These are phyloP conservation scores for Lentinula novae-zelandiae DNA, from an alignment of 1,284 basidiomycete genomes.

Conservation along the genomic window DNA sequence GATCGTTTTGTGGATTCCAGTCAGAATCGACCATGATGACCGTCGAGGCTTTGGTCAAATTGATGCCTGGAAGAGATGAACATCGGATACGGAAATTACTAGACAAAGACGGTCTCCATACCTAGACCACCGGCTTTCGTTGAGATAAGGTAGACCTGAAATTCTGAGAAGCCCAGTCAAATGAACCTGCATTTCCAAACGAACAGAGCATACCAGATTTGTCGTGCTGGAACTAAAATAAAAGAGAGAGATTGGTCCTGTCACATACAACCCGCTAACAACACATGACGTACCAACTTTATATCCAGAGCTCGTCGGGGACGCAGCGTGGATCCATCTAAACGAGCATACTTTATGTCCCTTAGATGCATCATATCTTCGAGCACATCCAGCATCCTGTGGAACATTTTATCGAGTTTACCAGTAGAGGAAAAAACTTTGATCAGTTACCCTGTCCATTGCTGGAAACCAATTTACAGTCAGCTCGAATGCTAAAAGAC, in stretches of 20 bases:
- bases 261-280: background rate
- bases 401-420: slow-evolving; percentile 18
- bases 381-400: slow-evolving; percentile 78
- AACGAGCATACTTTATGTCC: slow-evolving; percentile 69
- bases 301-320: slow-evolving; percentile 55
- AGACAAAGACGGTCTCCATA: slow-evolving; percentile 20
- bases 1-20: slow-evolving; percentile 85
- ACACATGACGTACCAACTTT: slow-evolving; percentile 36
- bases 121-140: slow-evolving; percentile 88
- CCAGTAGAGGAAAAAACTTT: background rate
- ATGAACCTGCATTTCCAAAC: slow-evolving; percentile 13
- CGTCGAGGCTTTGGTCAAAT: slow-evolving; percentile 78
- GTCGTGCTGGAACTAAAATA: slow-evolving; percentile 52
- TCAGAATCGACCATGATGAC: slow-evolving; percentile 75
- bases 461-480: slow-evolving; percentile 27
- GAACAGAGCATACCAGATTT: slow-evolving; percentile 38
- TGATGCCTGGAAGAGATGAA: slow-evolving; percentile 46
- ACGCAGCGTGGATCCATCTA: slow-evolving; percentile 64
- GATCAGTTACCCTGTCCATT: slow-evolving; percentile 46
- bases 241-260: background rate
- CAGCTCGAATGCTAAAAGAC: background rate
- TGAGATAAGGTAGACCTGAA: slow-evolving; percentile 79
- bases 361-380: slow-evolving; percentile 81
- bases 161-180: slow-evolving; percentile 49
- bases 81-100: background rate